These are phyloP conservation scores for Kregervanrija pseudodelftensis DNA, from an alignment of 805 yeast genomes.

Conservation along the genomic window DNA sequence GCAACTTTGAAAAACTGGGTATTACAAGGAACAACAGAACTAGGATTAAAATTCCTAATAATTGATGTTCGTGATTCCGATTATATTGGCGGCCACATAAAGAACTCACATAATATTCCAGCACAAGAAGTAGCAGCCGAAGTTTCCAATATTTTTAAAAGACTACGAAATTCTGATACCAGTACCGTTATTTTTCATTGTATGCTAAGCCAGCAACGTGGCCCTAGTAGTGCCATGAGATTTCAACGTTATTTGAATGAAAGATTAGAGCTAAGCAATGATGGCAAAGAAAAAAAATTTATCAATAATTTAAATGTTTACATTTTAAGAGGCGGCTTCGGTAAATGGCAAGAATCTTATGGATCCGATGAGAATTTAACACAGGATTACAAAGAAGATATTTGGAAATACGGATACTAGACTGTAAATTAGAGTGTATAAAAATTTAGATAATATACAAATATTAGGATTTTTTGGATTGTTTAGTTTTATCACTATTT, in stretches of 20 bases:
- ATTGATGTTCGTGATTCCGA: conserved; percentile 87
- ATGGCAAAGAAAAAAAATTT: conserved; percentile 20
- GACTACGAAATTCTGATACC: conserved; percentile 24
- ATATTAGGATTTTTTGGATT: background rate
- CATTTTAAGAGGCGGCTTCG: conserved; percentile 81
- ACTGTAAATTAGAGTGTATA: background rate
- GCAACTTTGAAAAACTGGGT: conserved; percentile 42
- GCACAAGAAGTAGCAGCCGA: conserved; percentile 35
- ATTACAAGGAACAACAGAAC: conserved; percentile 29
- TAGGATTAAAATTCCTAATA: conserved; percentile 40
- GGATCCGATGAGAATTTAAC: conserved; percentile 64
- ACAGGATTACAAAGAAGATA: conserved; percentile 43
- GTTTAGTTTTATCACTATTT: background rate
- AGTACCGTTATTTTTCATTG: conserved; percentile 80
- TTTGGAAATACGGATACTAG: conserved; percentile 26
- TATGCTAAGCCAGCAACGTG: conserved; percentile 84
- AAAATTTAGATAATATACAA: too few relatives aligned
- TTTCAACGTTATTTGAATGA: conserved; percentile 43
- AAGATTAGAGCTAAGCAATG: conserved; percentile 14
- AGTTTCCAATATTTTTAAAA: conserved; percentile 30
- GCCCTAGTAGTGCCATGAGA: conserved; percentile 75
- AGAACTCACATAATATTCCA: conserved; percentile 49
- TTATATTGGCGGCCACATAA: conserved; percentile 68
- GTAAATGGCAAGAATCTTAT: conserved; percentile 69
- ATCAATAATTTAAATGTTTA: conserved; percentile 41